Percentiles rank a stretch among this genome's conserved stretches.
Conservation (phyloP, 164 flowering plant species). For the Sextonia rubra region DNA sequence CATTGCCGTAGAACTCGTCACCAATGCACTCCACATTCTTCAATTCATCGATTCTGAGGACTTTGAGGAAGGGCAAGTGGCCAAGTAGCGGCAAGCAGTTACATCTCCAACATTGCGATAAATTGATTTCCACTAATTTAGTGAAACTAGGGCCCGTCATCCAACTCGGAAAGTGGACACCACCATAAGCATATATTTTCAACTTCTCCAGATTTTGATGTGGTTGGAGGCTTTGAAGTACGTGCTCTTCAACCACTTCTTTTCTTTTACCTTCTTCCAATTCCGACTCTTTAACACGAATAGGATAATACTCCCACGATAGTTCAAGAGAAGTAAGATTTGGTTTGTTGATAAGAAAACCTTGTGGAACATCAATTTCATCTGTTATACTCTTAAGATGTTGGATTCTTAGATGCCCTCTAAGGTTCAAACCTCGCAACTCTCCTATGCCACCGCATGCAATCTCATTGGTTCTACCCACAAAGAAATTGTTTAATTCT, state of each 20-base stretch:
- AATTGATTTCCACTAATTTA: background rate
- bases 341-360: background rate
- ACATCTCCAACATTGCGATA: slow-evolving; percentile 13
- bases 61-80: slow-evolving; percentile 16
- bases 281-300: too few species aligned
- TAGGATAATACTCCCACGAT: too few species aligned
- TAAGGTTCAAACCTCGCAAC: background rate
- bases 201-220: slow-evolving; percentile 15
- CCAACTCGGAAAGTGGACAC: slow-evolving; percentile 22
- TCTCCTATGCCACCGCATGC: background rate
- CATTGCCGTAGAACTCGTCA: background rate
- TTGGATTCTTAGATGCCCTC: background rate
- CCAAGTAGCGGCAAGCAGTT: slow-evolving; percentile 17
- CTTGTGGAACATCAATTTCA: background rate
- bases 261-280: background rate
- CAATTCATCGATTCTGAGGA: slow-evolving; percentile 4
- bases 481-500: background rate
- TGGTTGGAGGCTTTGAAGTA: slow-evolving; percentile 18
- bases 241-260: too few species aligned
- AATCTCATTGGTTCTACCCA: background rate
- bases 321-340: background rate
- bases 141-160: background rate
- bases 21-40: background rate
- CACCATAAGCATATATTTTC: slow-evolving; percentile 15
- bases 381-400: background rate